phyloP scores from a whole-genome alignment of 2,329 filamentous ascomycete species.

The Microdochium paspali region DNA sequence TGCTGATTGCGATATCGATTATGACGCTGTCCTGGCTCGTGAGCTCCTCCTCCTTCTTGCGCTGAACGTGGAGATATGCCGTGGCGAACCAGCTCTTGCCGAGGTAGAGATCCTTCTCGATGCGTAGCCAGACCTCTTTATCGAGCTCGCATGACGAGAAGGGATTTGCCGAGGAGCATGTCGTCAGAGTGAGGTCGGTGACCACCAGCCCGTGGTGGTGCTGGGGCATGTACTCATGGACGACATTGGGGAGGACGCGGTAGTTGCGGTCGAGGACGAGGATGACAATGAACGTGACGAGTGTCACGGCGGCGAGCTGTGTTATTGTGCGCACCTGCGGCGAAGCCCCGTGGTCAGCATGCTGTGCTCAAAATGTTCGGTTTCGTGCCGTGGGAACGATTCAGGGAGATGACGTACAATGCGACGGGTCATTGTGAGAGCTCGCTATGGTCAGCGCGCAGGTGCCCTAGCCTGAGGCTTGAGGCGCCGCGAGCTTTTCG shows the following conservation, averaged over 20 bases:
- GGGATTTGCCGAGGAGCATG: constrained; percentile 65
- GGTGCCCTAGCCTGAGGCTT: background rate
- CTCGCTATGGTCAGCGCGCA: background rate
- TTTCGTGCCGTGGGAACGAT: too few species aligned
- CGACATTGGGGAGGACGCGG: constrained; percentile 71
- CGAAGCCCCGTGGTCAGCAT: background rate
- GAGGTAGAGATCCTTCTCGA: constrained; percentile 86
- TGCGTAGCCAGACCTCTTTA: constrained; percentile 61
- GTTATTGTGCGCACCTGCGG: constrained; percentile 56
- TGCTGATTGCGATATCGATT: constrained; percentile 66
- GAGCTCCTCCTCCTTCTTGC: constrained; percentile 81
- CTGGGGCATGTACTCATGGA: constrained; percentile 79
- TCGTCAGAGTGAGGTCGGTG: constrained; percentile 72
- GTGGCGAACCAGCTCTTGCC: constrained; percentile 62
- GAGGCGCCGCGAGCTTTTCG: background rate
- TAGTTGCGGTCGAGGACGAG: constrained; percentile 85
- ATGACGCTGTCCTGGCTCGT: constrained; percentile 66
- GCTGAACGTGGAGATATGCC: constrained; percentile 73
- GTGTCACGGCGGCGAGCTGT: constrained; percentile 60
- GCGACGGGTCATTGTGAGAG: background rate
- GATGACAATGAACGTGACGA: constrained; percentile 60
- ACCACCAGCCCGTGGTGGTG: constrained; percentile 79
- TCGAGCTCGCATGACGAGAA: constrained; percentile 73
- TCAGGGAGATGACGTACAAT: background rate
- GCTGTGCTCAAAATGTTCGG: background rate